These are phyloP conservation scores for Colletotrichum eremochloae DNA, from an alignment of 2,329 filamentous ascomycete species.

Conservation along the genomic window DNA sequence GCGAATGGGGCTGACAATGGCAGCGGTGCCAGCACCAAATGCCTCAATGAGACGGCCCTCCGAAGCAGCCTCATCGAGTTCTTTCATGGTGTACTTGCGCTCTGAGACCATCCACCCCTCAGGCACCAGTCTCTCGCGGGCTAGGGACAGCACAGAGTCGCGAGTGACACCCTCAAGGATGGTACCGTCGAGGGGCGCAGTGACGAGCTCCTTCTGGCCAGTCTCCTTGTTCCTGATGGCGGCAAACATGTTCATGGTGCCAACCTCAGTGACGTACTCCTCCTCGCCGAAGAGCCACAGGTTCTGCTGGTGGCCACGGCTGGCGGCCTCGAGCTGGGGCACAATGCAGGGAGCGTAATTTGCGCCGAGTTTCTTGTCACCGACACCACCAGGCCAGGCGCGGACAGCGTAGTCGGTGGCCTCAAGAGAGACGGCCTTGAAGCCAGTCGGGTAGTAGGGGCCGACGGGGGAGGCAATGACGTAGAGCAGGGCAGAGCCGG, in stretches of 20 bases:
- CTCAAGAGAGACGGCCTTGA: conserved; percentile 96
- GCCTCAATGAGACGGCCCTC: conserved; percentile 93
- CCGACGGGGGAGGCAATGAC: conserved; percentile 97
- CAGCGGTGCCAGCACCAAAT: conserved; percentile 94
- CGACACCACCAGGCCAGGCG: conserved; percentile 97
- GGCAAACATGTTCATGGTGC: conserved; percentile 98
- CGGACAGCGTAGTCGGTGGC: conserved; percentile 97
- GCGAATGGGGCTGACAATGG: conserved; percentile 91
- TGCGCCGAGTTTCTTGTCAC: conserved; percentile 97
- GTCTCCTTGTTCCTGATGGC: conserved; percentile 88
- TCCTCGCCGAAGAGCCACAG: conserved; percentile 97
- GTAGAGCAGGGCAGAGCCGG: conserved; percentile 90
- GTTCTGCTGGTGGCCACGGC: conserved; percentile 96
- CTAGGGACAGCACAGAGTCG: conserved; percentile 89
- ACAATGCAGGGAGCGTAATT: conserved; percentile 99
- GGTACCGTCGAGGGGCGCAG: conserved; percentile 95
- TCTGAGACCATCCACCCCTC: conserved; percentile 92
- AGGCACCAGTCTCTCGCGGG: conserved; percentile 83
- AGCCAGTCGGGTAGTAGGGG: conserved; percentile 97
- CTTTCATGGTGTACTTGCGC: conserved; percentile 92
- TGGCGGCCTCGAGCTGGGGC: conserved; percentile 93
- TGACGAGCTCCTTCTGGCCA: conserved; percentile 91
- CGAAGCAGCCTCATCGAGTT: conserved; percentile 82
- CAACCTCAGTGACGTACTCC: conserved; percentile 96
- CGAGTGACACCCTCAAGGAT: conserved; percentile 96